Conservation (phyloP, 2,329 filamentous ascomycete species). For the Lecanicillium sp. region DNA sequence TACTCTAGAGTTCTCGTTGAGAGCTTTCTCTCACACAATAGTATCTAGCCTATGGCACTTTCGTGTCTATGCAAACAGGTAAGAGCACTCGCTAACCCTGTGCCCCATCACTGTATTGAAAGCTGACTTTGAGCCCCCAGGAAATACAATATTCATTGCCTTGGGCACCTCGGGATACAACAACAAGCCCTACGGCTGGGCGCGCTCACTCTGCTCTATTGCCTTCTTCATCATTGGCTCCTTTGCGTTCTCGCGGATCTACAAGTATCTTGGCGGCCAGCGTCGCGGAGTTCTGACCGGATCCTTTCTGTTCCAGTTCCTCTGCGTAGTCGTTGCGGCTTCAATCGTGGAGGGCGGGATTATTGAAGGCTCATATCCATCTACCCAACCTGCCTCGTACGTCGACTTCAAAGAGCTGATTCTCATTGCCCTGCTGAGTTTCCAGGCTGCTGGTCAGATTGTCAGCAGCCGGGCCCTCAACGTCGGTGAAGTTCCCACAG, state of each 20-base stretch:
- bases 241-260: constrained; percentile 29
- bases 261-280: constrained; percentile 23
- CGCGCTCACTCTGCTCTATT: constrained; percentile 40
- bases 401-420: constrained; percentile 26
- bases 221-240: constrained; percentile 44
- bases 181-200: constrained; percentile 42
- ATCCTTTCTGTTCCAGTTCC: constrained; percentile 43
- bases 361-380: constrained; percentile 9
- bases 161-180: constrained; percentile 45
- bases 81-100: constrained; percentile 4
- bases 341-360: constrained; percentile 38
- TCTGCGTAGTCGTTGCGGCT: constrained; percentile 43
- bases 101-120: background rate
- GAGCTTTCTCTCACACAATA: background rate
- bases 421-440: constrained; percentile 38
- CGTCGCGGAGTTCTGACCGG: constrained; percentile 32
- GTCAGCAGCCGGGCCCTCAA: constrained; percentile 39
- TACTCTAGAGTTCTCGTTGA: background rate
- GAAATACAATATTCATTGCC: constrained; percentile 56
- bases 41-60: constrained; percentile 22
- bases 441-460: constrained; percentile 46
- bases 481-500: constrained; percentile 45
- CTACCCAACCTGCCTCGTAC: constrained; percentile 4
- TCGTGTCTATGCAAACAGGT: constrained; percentile 32
- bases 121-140: constrained; percentile 16